Conservation (phyloP, 768 basidiomycete genomes). For the Dictyophora rubrovolvata region DNA sequence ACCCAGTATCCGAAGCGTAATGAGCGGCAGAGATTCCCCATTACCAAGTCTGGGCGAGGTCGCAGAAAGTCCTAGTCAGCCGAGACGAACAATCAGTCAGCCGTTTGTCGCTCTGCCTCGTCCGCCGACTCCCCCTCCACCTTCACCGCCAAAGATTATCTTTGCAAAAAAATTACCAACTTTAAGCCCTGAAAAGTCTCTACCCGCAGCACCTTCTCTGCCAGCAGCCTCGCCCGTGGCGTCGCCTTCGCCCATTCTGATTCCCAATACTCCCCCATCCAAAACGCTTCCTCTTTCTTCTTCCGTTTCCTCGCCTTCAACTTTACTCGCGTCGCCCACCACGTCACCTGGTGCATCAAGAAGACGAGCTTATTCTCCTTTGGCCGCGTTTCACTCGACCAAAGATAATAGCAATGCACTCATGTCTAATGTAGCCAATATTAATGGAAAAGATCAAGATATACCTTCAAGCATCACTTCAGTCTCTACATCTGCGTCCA, state of each 20-base stretch:
- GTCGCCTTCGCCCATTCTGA: background rate
- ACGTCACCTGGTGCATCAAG: conserved; percentile 2
- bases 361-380: conserved; percentile 18
- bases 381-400: conserved; percentile 14
- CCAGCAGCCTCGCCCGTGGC: background rate
- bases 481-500: background rate
- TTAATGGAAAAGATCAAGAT: background rate
- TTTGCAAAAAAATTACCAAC: conserved; percentile 1
- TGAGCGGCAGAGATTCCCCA: background rate
- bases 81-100: background rate
- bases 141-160: background rate
- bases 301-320: background rate
- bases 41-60: background rate
- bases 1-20: background rate
- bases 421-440: background rate
- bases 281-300: background rate
- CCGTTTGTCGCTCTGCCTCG: conserved; percentile 1
- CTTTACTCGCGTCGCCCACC: background rate
- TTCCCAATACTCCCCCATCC: background rate
- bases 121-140: conserved; percentile 3
- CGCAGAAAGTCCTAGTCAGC: background rate
- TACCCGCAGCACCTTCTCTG: background rate
- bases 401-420: background rate
- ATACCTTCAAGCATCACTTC: background rate
- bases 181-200: background rate